A percentile compares a stretch with the other conserved stretches of the same genome.
Evolutionary conservation across 2,329 filamentous ascomycete genomes (phyloP).

Genomic region (Scopulariopsis brevicaulis): DNA sequence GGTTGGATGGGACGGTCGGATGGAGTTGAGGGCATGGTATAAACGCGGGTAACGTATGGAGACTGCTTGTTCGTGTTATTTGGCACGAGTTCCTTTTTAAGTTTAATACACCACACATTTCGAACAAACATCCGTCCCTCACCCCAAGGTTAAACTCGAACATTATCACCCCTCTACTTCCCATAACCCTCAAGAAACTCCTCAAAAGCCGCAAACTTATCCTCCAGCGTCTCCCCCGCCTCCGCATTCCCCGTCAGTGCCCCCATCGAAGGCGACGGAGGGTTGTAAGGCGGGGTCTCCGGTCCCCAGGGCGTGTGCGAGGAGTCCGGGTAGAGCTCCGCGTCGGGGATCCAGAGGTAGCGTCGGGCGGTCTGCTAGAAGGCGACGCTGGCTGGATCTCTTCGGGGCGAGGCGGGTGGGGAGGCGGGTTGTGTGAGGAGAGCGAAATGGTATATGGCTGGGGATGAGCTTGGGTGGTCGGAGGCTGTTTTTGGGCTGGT

Average conservation of each 20-base stretch:
- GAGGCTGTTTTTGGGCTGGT: neutral
- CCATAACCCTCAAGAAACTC: slow-evolving; percentile 8
- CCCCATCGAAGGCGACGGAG: neutral
- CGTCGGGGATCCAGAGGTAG: slow-evolving; percentile 6
- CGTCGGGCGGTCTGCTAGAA: slow-evolving; percentile 10
- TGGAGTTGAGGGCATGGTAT: neutral
- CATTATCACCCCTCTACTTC: neutral
- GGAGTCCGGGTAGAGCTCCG: slow-evolving; percentile 1
- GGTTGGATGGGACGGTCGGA: neutral
- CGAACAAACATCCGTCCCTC: neutral
- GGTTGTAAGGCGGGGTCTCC: neutral
- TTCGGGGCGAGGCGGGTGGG: neutral
- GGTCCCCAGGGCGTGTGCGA: neutral
- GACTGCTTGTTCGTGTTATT: neutral
- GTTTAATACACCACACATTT: neutral
- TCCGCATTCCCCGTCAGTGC: neutral
- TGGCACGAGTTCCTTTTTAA: neutral
- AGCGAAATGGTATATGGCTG: neutral
- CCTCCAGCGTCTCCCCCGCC: slow-evolving; percentile 4
- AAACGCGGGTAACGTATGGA: neutral
- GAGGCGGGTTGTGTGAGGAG: neutral
- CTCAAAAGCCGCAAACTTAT: slow-evolving; percentile 7
- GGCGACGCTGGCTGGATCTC: neutral
- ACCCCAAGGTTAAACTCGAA: neutral
- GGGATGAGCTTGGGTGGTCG: neutral